Base-by-base conservation (phyloP, 1,139 yeast genomes). In the Suhomyces anneliseae region DNA sequence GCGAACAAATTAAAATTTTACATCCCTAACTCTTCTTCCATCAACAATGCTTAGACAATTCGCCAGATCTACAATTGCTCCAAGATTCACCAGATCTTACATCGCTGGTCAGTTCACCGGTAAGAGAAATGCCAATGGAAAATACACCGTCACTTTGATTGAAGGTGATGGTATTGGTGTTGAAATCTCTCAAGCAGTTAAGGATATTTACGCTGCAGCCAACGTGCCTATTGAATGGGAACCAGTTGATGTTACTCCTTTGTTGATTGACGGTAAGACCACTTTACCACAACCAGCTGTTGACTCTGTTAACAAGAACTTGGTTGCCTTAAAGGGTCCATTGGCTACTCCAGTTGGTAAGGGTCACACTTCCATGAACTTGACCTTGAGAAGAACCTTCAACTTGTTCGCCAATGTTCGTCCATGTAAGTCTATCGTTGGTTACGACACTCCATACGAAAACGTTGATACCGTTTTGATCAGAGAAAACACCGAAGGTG, bases 401-500 rank as follows among this genome's bases (percentile, higher is more conserved):
- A 85, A 87, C 74, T 80, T 93, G 63, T 93, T 90, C 60, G 99
- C 99, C 65, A 93, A 93, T 71, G 96, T 93, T 53, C 89, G 98
- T 78, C 99, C 98, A 46, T 95, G 98, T 74, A 87, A 87, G 75
- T 87, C 96, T 49, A 83, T 93, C 60, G 87, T 81, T 55, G 99
- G 99, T 61, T 93, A 82, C 83, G 82, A 92, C 72, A 93, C 98
- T 54, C 95, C 97, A 42, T 93, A 92, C 77, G 87, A 89, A 61
- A 81, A 89, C 68, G 97, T 93, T 57, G 95, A 93, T 75, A 87
- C 97, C 54, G 97, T 93, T 44, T 81, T 93, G 66, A 90, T 93
- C 71, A 90, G 99, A 81, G 99, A 93, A 77, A 93, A 93, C 83
- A 93, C 99, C 61, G 99, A 93, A 76, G 99, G 98, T 75, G 99